Evolutionary conservation across 768 basidiomycete genomes (phyloP).

Genomic region (Termitomyces sp.): DNA sequence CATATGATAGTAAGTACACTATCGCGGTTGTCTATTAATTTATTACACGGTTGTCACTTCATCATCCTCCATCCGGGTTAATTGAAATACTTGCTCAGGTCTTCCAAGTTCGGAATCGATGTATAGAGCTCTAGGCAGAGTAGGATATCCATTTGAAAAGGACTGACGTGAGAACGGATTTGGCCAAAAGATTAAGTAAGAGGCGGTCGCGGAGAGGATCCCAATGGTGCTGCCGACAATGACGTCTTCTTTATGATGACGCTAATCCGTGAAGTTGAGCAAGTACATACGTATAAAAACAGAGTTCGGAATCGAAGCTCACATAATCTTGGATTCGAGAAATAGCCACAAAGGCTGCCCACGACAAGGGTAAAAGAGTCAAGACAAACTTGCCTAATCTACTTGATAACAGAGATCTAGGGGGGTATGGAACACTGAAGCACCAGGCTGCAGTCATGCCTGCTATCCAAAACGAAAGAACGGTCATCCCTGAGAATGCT

Average conservation of each 20-base stretch:
- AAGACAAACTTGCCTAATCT: conserved; percentile 40
- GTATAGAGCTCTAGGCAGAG: conserved; percentile 42
- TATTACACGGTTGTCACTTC: conserved; percentile 33
- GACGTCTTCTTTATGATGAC: conserved; percentile 68
- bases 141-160: conserved; percentile 25
- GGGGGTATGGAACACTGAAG: conserved; percentile 32
- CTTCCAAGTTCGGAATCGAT: conserved; percentile 18
- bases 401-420: conserved; percentile 36
- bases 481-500: conserved; percentile 62
- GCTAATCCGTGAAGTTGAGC: conserved; percentile 25
- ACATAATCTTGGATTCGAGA: conserved; percentile 65
- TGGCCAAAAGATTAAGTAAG: conserved; percentile 63
- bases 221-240: conserved; percentile 61
- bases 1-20: conserved; percentile 19
- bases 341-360: conserved; percentile 58
- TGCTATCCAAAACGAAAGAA: conserved; percentile 57
- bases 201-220: conserved; percentile 38
- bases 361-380: conserved; percentile 49
- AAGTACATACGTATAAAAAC: background rate
- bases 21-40: conserved; percentile 18
- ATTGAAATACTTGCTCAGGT: conserved; percentile 38
- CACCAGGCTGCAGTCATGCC: conserved; percentile 62
- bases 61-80: conserved; percentile 38
- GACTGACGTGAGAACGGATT: conserved; percentile 45
- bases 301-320: conserved; percentile 15